These are phyloP conservation scores for Breynia disticha DNA, from an alignment of 441 rosid species.

Conservation along the genomic window DNA sequence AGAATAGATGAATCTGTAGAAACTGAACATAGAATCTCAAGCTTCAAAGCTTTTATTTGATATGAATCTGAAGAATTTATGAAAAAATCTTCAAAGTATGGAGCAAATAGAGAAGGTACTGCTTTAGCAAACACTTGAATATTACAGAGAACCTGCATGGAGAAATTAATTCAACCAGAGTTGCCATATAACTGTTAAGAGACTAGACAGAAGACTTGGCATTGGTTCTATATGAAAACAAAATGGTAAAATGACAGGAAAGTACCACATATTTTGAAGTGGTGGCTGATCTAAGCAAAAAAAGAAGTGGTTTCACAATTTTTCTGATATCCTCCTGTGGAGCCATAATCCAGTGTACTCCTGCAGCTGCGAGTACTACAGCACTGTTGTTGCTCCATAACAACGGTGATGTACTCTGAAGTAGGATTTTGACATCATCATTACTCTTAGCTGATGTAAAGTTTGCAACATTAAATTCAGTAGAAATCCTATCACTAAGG, in stretches of 20 bases:
- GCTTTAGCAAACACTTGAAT: slow-evolving; percentile 84
- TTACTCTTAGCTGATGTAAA: slow-evolving; percentile 62
- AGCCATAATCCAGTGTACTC: slow-evolving; percentile 95
- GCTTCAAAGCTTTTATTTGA: slow-evolving; percentile 81
- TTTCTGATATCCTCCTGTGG: slow-evolving; percentile 62
- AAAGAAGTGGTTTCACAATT: slow-evolving; percentile 82
- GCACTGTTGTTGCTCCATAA: slow-evolving; percentile 95
- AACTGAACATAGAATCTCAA: slow-evolving; percentile 78
- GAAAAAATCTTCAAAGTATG: slow-evolving; percentile 69
- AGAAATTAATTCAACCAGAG: slow-evolving; percentile 14
- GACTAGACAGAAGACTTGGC: neutral
- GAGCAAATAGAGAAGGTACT: slow-evolving; percentile 69
- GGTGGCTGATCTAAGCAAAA: slow-evolving; percentile 72
- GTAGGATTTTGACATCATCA: slow-evolving; percentile 70
- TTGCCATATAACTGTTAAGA: slow-evolving; percentile 4
- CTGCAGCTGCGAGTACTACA: slow-evolving; percentile 88
- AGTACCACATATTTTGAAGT: slow-evolving; percentile 93
- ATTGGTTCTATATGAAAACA: slow-evolving; percentile 5
- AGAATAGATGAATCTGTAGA: slow-evolving; percentile 61
- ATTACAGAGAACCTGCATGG: slow-evolving; percentile 78
- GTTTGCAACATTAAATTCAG: slow-evolving; percentile 30
- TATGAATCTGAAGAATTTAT: slow-evolving; percentile 64
- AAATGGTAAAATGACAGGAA: slow-evolving; percentile 1
- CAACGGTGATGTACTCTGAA: slow-evolving; percentile 83
- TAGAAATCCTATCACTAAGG: slow-evolving; percentile 24